Base-by-base conservation (phyloP, 1,139 yeast species). In the Yamadazyma triangularis region DNA sequence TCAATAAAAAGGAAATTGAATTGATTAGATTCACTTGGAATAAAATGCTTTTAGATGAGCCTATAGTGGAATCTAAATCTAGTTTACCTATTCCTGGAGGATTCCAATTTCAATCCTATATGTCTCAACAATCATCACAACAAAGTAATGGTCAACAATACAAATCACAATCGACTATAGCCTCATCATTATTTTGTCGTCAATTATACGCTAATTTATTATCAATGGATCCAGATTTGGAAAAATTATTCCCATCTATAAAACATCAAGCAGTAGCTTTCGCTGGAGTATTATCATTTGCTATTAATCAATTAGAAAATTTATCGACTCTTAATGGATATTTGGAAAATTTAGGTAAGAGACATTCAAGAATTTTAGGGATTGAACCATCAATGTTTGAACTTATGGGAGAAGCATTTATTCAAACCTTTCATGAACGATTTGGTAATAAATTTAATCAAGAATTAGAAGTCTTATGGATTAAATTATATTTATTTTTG, bases 401-500 rank as follows among this genome's bases (percentile, higher is more conserved):
- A 51, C 57, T 80, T 27, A 81, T 86, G 81, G 95, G 95, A 2
- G 77, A 77, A 39, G 93, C 93, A 0, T 63, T 86, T 32, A 64
- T 85, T 35, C 74, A 73, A 43, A 85, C 95, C 1, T 77, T 85
- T 46, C 74, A 76, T 45, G 91, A 84, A 53, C 58, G 94, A 45
- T 80, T 66, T 40, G 73, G 72, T 4, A 43, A 36, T 11, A 52
- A 58, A 13, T 74, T 74, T 47, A 66, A 65, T 28, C 60, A 67
- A 25, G 77, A 72, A 37, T 54, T 73, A 33, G 80, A 74, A 47
- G 70, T 79, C 37, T 76, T 83, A 34, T 85, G 95, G 95, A 78
- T 83, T 42, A 78, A 82, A 42, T 53, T 74, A 32, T 74, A 73
- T 51, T 54, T 73, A 41, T 75, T 67, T 48, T 56, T 86, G 42